phyloP scores from a whole-genome alignment of 2,329 filamentous ascomycete species.

The Fusarium keratoplasticum region DNA sequence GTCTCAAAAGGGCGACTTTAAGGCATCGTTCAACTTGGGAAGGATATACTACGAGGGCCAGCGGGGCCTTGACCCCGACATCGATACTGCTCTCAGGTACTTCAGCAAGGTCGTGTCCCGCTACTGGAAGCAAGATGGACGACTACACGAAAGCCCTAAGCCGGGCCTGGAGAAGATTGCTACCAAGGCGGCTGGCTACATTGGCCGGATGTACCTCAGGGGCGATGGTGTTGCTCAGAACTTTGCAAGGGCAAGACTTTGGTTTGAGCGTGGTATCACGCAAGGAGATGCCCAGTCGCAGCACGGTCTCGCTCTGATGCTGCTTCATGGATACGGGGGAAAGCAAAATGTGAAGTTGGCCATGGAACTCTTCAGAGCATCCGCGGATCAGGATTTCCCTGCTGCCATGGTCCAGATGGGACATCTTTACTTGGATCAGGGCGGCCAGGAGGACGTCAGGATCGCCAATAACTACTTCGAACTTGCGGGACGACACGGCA shows the following conservation, averaged over 20 bases:
- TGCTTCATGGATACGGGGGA: slow-evolving; percentile 81
- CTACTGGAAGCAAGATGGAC: slow-evolving; percentile 86
- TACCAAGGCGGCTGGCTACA: slow-evolving; percentile 84
- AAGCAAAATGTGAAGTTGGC: slow-evolving; percentile 77
- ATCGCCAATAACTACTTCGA: slow-evolving; percentile 90
- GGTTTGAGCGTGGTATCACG: slow-evolving; percentile 83
- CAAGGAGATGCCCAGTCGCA: slow-evolving; percentile 86
- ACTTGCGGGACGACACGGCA: slow-evolving; percentile 82
- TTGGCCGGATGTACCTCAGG: slow-evolving; percentile 89
- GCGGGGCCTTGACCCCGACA: slow-evolving; percentile 77
- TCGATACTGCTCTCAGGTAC: slow-evolving; percentile 80
- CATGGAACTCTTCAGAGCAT: slow-evolving; percentile 79
- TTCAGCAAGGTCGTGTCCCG: slow-evolving; percentile 83
- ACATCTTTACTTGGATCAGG: slow-evolving; percentile 87
- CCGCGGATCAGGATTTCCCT: slow-evolving; percentile 84
- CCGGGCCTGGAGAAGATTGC: slow-evolving; percentile 81
- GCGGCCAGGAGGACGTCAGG: slow-evolving; percentile 73
- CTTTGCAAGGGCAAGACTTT: slow-evolving; percentile 79
- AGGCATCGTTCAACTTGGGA: slow-evolving; percentile 86
- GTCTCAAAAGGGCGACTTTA: slow-evolving; percentile 89
- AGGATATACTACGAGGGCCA: slow-evolving; percentile 91
- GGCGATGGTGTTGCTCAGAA: slow-evolving; percentile 87
- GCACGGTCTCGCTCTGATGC: slow-evolving; percentile 85
- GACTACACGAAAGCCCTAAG: slow-evolving; percentile 75
- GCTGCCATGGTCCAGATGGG: slow-evolving; percentile 87